phyloP scores from a whole-genome alignment of 1,284 basidiomycete genomes.

The Pyrrhoderma lamaoense region DNA sequence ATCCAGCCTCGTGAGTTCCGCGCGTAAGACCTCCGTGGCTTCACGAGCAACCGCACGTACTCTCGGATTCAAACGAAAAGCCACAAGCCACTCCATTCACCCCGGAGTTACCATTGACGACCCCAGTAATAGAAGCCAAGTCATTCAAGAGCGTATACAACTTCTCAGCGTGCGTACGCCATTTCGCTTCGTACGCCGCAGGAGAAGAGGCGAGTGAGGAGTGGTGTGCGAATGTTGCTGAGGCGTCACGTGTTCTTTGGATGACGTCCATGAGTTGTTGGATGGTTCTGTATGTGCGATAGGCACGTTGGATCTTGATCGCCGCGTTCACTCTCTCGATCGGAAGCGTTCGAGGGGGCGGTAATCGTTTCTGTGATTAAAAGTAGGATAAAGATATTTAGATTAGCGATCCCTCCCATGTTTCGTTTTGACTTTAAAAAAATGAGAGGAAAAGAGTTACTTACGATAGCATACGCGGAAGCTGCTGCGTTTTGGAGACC shows the following conservation, averaged over 20 bases:
- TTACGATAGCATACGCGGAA: constrained; percentile 13
- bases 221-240: background rate
- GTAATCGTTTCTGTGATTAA: constrained; percentile 12
- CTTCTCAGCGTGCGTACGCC: constrained; percentile 2
- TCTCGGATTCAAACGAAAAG: background rate
- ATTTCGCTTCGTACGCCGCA: background rate
- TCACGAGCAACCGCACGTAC: constrained; percentile 2
- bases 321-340: constrained; percentile 15
- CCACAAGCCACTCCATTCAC: background rate
- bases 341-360: constrained; percentile 1
- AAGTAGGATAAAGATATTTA: background rate
- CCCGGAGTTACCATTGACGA: background rate
- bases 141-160: constrained; percentile 4
- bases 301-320: constrained; percentile 16
- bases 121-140: constrained; percentile 2
- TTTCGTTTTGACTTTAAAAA: background rate
- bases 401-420: too few relatives aligned
- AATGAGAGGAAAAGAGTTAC: background rate
- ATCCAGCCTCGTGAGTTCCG: constrained; percentile 5
- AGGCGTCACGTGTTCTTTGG: background rate
- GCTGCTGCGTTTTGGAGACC: constrained; percentile 8
- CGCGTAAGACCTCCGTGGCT: constrained; percentile 1
- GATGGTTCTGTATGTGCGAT: constrained; percentile 7
- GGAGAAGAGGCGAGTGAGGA: background rate
- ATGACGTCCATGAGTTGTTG: background rate